phyloP scores from a whole-genome alignment of 306 rosid species.

The Lotus japonicus region DNA sequence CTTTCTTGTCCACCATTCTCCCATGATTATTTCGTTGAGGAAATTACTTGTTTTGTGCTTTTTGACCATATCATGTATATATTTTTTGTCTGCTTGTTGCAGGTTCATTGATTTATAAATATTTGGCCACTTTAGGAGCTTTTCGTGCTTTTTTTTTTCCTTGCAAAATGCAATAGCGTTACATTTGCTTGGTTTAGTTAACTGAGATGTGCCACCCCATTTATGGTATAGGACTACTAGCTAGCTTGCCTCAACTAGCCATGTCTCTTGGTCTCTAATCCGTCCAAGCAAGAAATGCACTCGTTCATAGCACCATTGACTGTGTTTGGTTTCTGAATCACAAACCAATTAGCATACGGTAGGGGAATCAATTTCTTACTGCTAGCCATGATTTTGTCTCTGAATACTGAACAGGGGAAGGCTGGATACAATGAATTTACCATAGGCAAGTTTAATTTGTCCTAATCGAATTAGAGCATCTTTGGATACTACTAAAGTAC shows the following conservation, averaged over 20 bases:
- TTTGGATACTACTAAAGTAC: too few species aligned
- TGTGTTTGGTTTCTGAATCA: not conserved
- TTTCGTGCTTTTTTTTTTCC: not conserved
- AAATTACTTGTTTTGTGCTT: not conserved
- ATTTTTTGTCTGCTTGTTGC: not conserved
- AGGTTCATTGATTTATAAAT: not conserved
- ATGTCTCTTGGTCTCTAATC: constrained; percentile 14
- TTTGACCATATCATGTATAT: not conserved
- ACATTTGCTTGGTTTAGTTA: constrained; percentile 7
- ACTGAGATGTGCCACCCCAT: constrained; percentile 1
- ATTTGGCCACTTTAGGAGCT: not conserved
- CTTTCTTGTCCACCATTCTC: not conserved
- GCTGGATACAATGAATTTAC: too few species aligned
- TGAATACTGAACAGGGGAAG: not conserved
- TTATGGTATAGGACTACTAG: not conserved
- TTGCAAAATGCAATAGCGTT: not conserved
- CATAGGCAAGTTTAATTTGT: too few species aligned
- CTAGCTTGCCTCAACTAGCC: not conserved
- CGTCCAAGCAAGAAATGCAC: not conserved
- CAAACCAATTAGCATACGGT: not conserved
- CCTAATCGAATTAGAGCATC: too few species aligned
- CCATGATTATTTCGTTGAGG: too few species aligned
- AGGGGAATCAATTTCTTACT: too few species aligned
- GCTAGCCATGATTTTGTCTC: too few species aligned
- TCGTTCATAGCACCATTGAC: not conserved